A percentile compares a stretch with the other conserved stretches of the same genome.
phyloP scores from a whole-genome alignment of 2,329 filamentous ascomycete genomes.

The Blastomyces parvus region DNA sequence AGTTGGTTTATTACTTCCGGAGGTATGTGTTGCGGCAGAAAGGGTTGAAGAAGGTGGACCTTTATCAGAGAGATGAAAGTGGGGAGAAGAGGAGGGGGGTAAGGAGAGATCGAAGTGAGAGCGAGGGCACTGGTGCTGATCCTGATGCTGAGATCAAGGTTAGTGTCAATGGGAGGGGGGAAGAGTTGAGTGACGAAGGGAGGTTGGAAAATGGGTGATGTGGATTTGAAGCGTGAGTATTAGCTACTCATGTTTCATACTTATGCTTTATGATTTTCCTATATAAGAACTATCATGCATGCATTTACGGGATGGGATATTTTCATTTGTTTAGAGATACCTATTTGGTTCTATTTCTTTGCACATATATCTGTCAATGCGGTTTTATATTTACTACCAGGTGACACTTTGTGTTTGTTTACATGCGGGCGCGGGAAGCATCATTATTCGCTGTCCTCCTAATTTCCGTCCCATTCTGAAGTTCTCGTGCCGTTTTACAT shows the following conservation, averaged over 20 bases:
- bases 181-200: slow-evolving; percentile 11
- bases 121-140: not conserved
- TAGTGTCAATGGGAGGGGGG: not conserved
- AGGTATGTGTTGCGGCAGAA: slow-evolving; percentile 33
- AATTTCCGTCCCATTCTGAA: slow-evolving; percentile 12
- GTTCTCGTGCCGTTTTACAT: not conserved
- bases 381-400: not conserved
- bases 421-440: not conserved
- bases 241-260: not conserved
- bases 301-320: not conserved
- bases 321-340: slow-evolving; percentile 5
- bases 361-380: not conserved
- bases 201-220: slow-evolving; percentile 16
- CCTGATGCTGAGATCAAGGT: not conserved
- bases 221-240: not conserved
- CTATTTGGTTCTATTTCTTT: slow-evolving; percentile 2
- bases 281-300: not conserved
- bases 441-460: not conserved
- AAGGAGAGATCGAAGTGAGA: not conserved
- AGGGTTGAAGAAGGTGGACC: slow-evolving; percentile 23
- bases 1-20: slow-evolving; percentile 30
- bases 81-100: not conserved
- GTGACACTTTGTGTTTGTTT: not conserved
- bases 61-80: slow-evolving; percentile 27
- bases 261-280: slow-evolving; percentile 4